phyloP scores from a whole-genome alignment of 164 flowering plant species.

The Nymphaea thermarum region DNA sequence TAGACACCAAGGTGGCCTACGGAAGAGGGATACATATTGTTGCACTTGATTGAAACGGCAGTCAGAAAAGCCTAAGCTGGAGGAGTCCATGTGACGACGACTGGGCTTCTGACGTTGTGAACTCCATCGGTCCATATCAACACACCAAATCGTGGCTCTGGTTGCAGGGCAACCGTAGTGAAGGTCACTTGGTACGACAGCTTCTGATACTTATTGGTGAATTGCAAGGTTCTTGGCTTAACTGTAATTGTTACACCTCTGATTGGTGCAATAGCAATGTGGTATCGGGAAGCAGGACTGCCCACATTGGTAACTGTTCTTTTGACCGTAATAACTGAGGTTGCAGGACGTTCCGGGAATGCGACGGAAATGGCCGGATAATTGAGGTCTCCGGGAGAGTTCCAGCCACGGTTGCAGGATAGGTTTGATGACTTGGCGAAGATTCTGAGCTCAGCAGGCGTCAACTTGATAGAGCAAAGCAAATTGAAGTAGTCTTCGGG shows the following conservation, averaged over 20 bases:
- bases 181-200: constrained; percentile 19
- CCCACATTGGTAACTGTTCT: constrained; percentile 27
- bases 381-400: constrained; percentile 18
- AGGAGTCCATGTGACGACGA: constrained; percentile 16
- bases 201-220: constrained; percentile 15
- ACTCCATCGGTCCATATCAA: constrained; percentile 22
- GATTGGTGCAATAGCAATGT: constrained; percentile 11
- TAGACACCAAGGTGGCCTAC: not conserved
- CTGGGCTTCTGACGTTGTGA: constrained; percentile 22
- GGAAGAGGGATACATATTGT: constrained; percentile 5
- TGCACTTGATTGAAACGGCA: not conserved
- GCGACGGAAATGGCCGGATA: constrained; percentile 23
- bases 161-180: constrained; percentile 13
- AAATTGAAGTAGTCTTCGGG: constrained; percentile 18
- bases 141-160: constrained; percentile 15
- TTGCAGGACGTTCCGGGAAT: constrained; percentile 10
- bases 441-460: constrained; percentile 14
- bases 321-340: constrained; percentile 13
- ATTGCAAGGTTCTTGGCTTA: constrained; percentile 14
- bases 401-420: constrained; percentile 11
- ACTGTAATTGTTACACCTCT: constrained; percentile 13
- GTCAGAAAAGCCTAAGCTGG: constrained; percentile 5
- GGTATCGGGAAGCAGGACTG: constrained; percentile 14
- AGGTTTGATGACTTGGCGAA: constrained; percentile 19
- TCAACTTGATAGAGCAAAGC: constrained; percentile 20